Evolutionary conservation across 2,329 filamentous ascomycete species (phyloP), one percentile per base, ranked within the genome.

Genomic region (Ceratocystis smalleyi): DNA sequence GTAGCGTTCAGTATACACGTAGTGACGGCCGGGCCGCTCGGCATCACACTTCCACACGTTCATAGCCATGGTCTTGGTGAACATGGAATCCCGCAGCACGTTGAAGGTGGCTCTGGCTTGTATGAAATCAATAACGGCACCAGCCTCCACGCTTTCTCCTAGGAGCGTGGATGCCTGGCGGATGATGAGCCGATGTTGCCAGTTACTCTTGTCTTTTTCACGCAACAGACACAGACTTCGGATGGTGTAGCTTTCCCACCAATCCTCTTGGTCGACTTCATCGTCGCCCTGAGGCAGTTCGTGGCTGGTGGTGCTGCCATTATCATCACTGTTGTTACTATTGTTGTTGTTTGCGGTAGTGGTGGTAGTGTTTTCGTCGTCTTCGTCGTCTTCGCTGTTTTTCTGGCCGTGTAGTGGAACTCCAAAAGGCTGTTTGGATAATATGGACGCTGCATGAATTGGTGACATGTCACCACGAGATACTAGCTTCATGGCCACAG

Each of bases 11-110:
- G 90, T 96, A 72, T 94, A 96, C 45, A 96, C 90, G 70, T 95
- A 94, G 72, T 96, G 91, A 19, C 91, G 83, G 0, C 91, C 91
- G 0, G 90, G 80, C 1, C 82, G 78, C 70, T 96, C 91, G 59
- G 88, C 85, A 68, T 96, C 91, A 45, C 91, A 94, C 69, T 91
- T 92, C 91, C 91, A 96, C 3, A 96, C 90, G 71, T 95, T 92
- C 73, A 96, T 85, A 1, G 88, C 86, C 86, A 95, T 95, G 0
- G 90, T 95, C 75, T 96, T 96, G 47, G 91, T 95, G 69, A 96
- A 92, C 81, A 84, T 84, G 67, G 78, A 81, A 66, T 84, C 82
- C 57, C 80, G 75, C 63, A 96, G 86, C 51, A 95, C 87, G 63
- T 83, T 81, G 61, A 90, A 91, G 15, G 95, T 82, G 64, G 92